Evolutionary conservation across 495 filamentous ascomycete genomes (phyloP), one percentile per base, ranked within the genome.

Genomic region (Hypoxylon subgilvum): DNA sequence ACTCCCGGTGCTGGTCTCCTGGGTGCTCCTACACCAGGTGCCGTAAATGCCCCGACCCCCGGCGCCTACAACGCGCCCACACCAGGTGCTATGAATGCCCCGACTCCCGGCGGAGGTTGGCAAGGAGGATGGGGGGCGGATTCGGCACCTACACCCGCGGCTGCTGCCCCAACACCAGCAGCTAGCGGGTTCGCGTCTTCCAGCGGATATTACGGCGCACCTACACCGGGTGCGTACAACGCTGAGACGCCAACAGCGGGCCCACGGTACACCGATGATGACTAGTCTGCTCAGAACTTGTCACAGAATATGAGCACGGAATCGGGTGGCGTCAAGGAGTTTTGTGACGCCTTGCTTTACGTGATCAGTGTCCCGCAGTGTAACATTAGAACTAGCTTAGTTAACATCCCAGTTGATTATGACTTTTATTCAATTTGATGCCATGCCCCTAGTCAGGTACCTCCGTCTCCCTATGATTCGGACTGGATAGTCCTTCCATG

Each of bases 1-100:
- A 94, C 91, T 0, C 90, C 90, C 0, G 89, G 88, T 6, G 87
- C 81, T 40, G 74, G 78, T 12, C 49, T 66, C 8, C 69, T 84
- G 25, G 84, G 81, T 23, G 89, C 89, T 9, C 88, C 90, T 12
- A 92, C 89, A 0, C 88, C 89, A 0, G 86, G 82, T 27, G 84
- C 79, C 14, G 76, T 84, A 50, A 87, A 86, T 32, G 90, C 90
- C 1, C 89, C 92, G 0, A 97, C 92, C 0, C 92, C 92, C 0
- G 88, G 89, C 61, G 83, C 86, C 0, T 78, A 83, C 47, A 86
- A 85, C 28, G 89, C 90, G 0, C 88, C 91, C 1, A 96, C 92
- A 1, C 92, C 93, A 0, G 87, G 88, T 65, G 82, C 84, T 79
- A 84, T 64, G 49, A 85, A 82, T 61, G 84, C 85, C 1, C 82